Percentiles rank a stretch among this genome's conserved stretches.
phyloP scores from a whole-genome alignment of 2,329 filamentous ascomycete species.

The Penicillium sp. region DNA sequence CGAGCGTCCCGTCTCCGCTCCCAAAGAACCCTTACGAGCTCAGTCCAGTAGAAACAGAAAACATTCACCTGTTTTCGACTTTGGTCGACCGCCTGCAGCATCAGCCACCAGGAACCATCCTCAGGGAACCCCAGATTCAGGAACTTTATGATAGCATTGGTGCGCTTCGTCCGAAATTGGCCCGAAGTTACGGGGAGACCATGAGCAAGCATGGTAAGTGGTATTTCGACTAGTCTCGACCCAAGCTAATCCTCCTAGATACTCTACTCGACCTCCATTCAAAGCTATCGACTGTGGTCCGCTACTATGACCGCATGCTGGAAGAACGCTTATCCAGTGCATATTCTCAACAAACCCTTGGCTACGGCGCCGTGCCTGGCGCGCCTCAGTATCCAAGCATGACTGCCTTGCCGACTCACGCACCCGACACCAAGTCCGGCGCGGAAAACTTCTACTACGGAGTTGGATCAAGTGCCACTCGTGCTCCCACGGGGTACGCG shows the following conservation, averaged over 20 bases:
- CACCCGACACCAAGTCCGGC: slow-evolving; percentile 12
- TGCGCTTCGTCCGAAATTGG: slow-evolving; percentile 84
- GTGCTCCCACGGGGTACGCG: slow-evolving; percentile 12
- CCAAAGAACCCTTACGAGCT: slow-evolving; percentile 93
- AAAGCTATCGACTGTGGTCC: slow-evolving; percentile 90
- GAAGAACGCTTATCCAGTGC: slow-evolving; percentile 91
- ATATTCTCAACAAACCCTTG: slow-evolving; percentile 72
- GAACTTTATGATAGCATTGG: slow-evolving; percentile 97
- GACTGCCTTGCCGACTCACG: slow-evolving; percentile 11
- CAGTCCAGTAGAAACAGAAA: slow-evolving; percentile 87
- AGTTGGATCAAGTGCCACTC: slow-evolving; percentile 12
- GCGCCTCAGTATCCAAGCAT: slow-evolving; percentile 19
- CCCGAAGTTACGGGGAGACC: slow-evolving; percentile 92
- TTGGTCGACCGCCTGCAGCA: slow-evolving; percentile 91
- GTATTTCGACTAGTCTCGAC: not conserved
- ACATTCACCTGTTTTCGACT: slow-evolving; percentile 93
- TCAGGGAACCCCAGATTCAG: slow-evolving; percentile 96
- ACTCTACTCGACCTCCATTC: slow-evolving; percentile 89
- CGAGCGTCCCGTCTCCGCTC: slow-evolving; percentile 47
- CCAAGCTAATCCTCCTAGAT: slow-evolving; percentile 50
- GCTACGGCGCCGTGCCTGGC: slow-evolving; percentile 45
- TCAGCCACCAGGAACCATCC: slow-evolving; percentile 87
- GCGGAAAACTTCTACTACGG: slow-evolving; percentile 24
- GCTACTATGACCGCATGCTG: slow-evolving; percentile 97
- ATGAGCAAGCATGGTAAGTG: slow-evolving; percentile 95